Base-by-base conservation (phyloP, 768 basidiomycete species). In the Tylopilus felleus region DNA sequence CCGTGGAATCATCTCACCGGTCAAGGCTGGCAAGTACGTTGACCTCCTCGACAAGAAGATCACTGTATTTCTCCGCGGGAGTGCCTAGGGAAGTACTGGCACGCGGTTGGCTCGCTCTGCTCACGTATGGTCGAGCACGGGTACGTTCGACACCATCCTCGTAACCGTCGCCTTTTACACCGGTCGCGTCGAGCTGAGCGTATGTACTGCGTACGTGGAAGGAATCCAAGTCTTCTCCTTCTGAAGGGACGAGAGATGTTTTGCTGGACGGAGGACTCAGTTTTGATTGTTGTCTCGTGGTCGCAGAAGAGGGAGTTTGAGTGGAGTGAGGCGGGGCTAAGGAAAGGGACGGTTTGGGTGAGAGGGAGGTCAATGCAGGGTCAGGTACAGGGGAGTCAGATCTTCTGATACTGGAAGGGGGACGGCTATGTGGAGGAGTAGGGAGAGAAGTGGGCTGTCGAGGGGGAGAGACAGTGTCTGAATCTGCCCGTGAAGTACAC, bases 91-190 rank as follows among this genome's bases (percentile, higher is more conserved):
- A 80, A 38, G 78, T 74, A 43, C 78, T 77, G 1, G 84, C 82
- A 52, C 79, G 75, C 31, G 82, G 60, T 59, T 88, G 86, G 58
- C 81, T 87, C 13, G 76, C 75, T 61, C 80, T 74, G 61, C 75
- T 83, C 19, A 64, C 64, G 48, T 80, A 78, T 58, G 84, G 68
- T 62, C 88, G 76, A 22, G 91, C 89, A 55, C 96, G 80, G 25
- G 95, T 98, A 35, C 93, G 84, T 72, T 98, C 96, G 8, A 96
- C 80, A 35, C 96, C 96, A 60, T 96, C 93, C 62, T 93, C 90
- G 71, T 85, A 92, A 0, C 96, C 96, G 66, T 98, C 96, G 3
- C 95, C 94, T 65, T 84, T 88, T 35, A 98, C 95, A n/a, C 96
- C 96, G 40, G 80, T 80, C 10, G 80, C 74, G 46, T 98, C 93